phyloP scores from a whole-genome alignment of 1,284 basidiomycete species.

The Blastosporella zonata region DNA sequence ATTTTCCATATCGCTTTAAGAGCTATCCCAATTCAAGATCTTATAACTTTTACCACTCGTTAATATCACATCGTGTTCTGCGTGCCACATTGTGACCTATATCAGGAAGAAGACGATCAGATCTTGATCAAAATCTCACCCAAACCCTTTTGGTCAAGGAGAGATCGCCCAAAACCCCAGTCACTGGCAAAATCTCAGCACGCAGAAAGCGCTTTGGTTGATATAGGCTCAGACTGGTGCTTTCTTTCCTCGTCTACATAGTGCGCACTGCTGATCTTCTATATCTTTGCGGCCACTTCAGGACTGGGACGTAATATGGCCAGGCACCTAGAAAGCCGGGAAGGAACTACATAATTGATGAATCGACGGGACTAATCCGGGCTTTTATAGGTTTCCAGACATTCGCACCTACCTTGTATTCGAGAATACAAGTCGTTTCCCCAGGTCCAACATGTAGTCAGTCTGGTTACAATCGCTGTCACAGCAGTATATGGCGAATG shows the following conservation, averaged over 20 bases:
- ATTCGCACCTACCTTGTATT: neutral
- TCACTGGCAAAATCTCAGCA: neutral
- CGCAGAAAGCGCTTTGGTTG: no score
- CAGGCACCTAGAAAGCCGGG: no score
- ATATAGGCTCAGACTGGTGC: no score
- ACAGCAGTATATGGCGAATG: neutral
- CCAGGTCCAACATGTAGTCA: no score
- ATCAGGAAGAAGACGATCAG: slow-evolving; percentile 13
- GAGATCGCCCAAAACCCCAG: neutral
- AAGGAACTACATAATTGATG: neutral
- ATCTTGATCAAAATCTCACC: slow-evolving; percentile 20
- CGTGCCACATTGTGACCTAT: slow-evolving; percentile 12
- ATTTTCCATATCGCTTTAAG: slow-evolving; percentile 18
- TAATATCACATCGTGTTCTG: slow-evolving; percentile 26
- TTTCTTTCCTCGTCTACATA: no score
- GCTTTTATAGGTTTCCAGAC: neutral
- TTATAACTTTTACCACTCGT: slow-evolving; percentile 19
- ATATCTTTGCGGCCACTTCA: no score
- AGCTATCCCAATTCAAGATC: slow-evolving; percentile 20
- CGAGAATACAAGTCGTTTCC: neutral
- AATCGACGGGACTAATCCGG: neutral
- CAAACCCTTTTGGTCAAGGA: slow-evolving; percentile 5
- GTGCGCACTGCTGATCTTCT: no score
- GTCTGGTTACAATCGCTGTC: neutral
- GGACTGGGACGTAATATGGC: no score